Evolutionary conservation across 768 basidiomycete genomes (phyloP), one percentile per base, ranked within the genome.

Genomic region (Trametes meyenii): DNA sequence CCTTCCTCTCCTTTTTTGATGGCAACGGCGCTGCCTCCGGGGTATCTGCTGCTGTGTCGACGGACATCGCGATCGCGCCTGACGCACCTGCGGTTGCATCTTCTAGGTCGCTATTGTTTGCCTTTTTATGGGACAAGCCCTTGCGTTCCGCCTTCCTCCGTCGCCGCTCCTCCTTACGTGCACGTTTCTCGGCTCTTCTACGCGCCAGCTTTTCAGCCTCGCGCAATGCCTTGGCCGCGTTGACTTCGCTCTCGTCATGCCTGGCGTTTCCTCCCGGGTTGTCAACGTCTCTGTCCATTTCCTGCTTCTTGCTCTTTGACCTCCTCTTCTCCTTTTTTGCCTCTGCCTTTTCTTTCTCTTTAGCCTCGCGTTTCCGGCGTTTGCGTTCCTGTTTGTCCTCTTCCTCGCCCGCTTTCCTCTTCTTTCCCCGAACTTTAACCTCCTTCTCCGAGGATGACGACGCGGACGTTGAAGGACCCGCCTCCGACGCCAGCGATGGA

Each of bases 101-200:
- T 5, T 49, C 36, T 49, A 29, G 16, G 3, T 50, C 14, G 3
- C 19, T 10, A 1, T 2, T 17, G 11, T 26, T 52, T 5, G 38
- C 24, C 6, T 26, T 12, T 14, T 46, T 45, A 11, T 26, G 35
- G 12, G 46, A 14, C 19, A 43, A 29, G 17, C 21, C 40, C 43
- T 54, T 50, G n/a, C 45, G 50, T 33, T 66, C 60, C 8, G 59
- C 66, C 36, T 62, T 63, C 57, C 49, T 51, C 50, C 48, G 50
- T 38, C 62, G 60, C 46, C 24, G 67, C 55, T 64, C 68, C 58
- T 70, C 69, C 55, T 70, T 72, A 23, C 65, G 61, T 16, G 69
- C 69, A 16, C 63, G 60, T 54, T 65, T 72, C 50, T 72, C 71
- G n/a, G 60, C 71, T 49, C 59, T 64, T 55, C 59, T 69, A 51